Conservation (phyloP, 495 filamentous ascomycete species). For the Aspergillus carlsbadensis region DNA sequence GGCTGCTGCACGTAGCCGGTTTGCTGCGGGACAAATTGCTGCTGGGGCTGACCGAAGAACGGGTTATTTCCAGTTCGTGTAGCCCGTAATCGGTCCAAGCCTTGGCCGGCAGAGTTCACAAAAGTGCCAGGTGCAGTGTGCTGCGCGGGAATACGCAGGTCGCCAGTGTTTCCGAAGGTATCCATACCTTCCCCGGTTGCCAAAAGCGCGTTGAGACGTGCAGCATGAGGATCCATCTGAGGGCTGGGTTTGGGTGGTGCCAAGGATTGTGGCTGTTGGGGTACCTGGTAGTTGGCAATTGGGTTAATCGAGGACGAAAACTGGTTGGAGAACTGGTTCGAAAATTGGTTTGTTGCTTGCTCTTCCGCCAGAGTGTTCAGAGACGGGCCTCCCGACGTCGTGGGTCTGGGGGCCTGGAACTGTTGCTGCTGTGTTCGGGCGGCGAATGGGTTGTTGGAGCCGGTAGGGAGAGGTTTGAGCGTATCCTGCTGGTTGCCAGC, state of each 20-base stretch:
- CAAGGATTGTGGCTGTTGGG: constrained; percentile 5
- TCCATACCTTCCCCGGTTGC: constrained; percentile 87
- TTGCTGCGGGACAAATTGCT: constrained; percentile 59
- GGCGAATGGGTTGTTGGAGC: constrained; percentile 97
- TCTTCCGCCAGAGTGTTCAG: constrained; percentile 71
- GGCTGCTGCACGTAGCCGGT: constrained; percentile 47
- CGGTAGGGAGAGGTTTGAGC: constrained; percentile 63
- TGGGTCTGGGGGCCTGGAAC: constrained; percentile 52
- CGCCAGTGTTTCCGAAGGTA: constrained; percentile 94
- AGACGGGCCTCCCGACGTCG: constrained; percentile 56
- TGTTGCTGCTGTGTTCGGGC: constrained; percentile 45
- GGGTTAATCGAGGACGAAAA: constrained; percentile 44
- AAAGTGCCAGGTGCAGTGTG: constrained; percentile 97
- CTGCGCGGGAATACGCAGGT: constrained; percentile 92
- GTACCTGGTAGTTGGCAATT: constrained; percentile 51
- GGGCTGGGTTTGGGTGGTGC: constrained; percentile 45
- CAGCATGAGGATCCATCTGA: constrained; percentile 68
- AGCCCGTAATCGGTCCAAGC: constrained; percentile 63
- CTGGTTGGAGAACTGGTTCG: constrained; percentile 47
- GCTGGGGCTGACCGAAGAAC: constrained; percentile 71
- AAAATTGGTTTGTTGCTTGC: constrained; percentile 57
- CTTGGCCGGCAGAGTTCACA: constrained; percentile 88
- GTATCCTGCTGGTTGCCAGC: constrained; percentile 43
- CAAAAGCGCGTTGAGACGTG: constrained; percentile 88
- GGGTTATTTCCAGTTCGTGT: constrained; percentile 90